Evolutionary conservation across 805 yeast genomes (phyloP).

Genomic region (Ogataea haglerorum): DNA sequence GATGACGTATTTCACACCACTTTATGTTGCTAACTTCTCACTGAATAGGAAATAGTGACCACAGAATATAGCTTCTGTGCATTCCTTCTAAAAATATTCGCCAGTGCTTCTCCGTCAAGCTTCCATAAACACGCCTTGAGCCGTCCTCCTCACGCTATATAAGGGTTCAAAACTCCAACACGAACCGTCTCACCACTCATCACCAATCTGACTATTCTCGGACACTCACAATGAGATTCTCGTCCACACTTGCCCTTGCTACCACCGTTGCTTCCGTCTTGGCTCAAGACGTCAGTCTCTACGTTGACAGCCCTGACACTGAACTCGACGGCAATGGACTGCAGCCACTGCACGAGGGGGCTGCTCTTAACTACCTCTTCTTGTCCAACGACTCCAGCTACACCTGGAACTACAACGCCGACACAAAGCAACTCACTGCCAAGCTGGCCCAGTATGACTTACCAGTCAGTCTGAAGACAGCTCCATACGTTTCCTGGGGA

Average conservation of each 20-base stretch:
- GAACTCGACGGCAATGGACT: slow-evolving; percentile 32
- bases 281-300: slow-evolving; percentile 24
- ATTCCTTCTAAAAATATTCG: background rate
- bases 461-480: background rate
- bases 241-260: slow-evolving; percentile 15
- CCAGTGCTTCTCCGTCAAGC: background rate
- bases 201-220: background rate
- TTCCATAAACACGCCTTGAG: background rate
- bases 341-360: slow-evolving; percentile 40
- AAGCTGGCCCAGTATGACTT: background rate
- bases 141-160: background rate
- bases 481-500: slow-evolving; percentile 9
- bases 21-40: no score
- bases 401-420: slow-evolving; percentile 23
- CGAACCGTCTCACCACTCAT: background rate
- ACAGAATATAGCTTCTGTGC: no score
- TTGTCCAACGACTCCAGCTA: slow-evolving; percentile 17
- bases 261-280: slow-evolving; percentile 14
- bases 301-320: slow-evolving; percentile 27
- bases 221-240: slow-evolving; percentile 12
- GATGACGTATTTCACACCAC: background rate
- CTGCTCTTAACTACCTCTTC: slow-evolving; percentile 41
- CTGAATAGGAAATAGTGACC: no score
- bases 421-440: background rate
- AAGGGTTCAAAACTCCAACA: background rate